Evolutionary conservation across 768 basidiomycete genomes (phyloP).

Genomic region (Russula griseocarnosa): DNA sequence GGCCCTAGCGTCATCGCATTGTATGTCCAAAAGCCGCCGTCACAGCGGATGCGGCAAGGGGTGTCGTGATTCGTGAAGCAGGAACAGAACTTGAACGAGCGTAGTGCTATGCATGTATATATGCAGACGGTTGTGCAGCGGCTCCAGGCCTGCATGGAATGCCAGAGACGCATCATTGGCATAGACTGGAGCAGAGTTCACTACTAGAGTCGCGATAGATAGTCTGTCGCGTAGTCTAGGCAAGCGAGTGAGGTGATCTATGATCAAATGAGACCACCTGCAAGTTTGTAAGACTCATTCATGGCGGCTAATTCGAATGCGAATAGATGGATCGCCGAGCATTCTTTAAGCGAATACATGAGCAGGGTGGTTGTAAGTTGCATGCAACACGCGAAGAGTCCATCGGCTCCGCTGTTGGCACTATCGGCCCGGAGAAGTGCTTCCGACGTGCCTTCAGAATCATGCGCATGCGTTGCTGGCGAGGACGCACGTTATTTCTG

Average conservation of each 20-base stretch:
- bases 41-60: not conserved
- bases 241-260: too few relatives aligned
- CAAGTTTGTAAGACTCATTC: too few relatives aligned
- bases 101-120: too few relatives aligned
- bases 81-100: too few relatives aligned
- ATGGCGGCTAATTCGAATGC: too few relatives aligned
- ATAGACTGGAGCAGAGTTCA: not conserved
- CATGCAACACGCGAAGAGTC: too few relatives aligned
- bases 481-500: not conserved
- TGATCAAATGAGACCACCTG: not conserved
- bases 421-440: not conserved
- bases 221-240: not conserved
- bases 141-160: not conserved
- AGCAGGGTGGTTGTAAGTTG: too few relatives aligned
- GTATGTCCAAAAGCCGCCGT: not conserved
- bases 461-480: slow-evolving; percentile 12
- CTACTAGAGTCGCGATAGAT: not conserved
- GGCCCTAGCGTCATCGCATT: not conserved
- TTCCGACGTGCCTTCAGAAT: not conserved
- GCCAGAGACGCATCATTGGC: too few relatives aligned
- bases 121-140: not conserved
- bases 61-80: not conserved
- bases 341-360: too few relatives aligned
- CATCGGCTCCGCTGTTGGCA: too few relatives aligned
- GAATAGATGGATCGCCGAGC: too few relatives aligned